A percentile compares a stretch with the other conserved stretches of the same genome.
Evolutionary conservation across 108 stramenopile species (phyloP).

Genomic region (Nitzschia sp.): DNA sequence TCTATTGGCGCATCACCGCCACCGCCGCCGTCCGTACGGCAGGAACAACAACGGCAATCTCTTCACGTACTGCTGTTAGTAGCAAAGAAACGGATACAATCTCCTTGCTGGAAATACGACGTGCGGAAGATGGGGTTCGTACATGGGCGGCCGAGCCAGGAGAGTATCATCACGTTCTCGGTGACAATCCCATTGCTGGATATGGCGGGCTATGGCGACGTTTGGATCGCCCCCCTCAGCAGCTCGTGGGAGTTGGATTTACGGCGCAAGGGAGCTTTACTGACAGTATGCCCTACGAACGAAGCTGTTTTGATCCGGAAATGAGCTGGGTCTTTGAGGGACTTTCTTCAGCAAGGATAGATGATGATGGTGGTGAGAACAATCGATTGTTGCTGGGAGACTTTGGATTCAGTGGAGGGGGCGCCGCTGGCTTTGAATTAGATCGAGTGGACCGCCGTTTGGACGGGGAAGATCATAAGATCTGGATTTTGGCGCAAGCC

Average conservation of each 20-base stretch:
- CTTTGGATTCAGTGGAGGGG: conserved; percentile 26
- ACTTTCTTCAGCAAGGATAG: too few relatives aligned
- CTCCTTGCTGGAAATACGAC: conserved; percentile 31
- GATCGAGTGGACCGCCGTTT: conserved; percentile 24
- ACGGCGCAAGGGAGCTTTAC: conserved; percentile 33
- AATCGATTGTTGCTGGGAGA: conserved; percentile 11
- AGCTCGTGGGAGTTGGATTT: conserved; percentile 31
- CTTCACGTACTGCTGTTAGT: too few relatives aligned
- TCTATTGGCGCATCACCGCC: conserved; percentile 33
- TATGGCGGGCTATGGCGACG: conserved; percentile 37
- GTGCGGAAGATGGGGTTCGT: conserved; percentile 32
- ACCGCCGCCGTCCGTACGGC: not conserved
- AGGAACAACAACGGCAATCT: conserved; percentile 4
- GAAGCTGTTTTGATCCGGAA: conserved; percentile 10
- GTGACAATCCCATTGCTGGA: conserved; percentile 8
- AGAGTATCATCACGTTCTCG: conserved; percentile 27
- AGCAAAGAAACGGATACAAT: not conserved
- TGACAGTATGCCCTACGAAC: conserved; percentile 5
- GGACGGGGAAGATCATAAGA: not conserved
- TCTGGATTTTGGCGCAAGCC: conserved; percentile 22
- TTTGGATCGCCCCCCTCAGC: conserved; percentile 19
- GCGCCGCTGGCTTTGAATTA: conserved; percentile 38
- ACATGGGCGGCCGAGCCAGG: conserved; percentile 32
- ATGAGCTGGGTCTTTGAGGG: conserved; percentile 17
- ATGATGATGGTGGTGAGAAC: too few relatives aligned